Evolutionary conservation across 2,329 filamentous ascomycete species (phyloP).

Genomic region (Lecanosticta acicola): DNA sequence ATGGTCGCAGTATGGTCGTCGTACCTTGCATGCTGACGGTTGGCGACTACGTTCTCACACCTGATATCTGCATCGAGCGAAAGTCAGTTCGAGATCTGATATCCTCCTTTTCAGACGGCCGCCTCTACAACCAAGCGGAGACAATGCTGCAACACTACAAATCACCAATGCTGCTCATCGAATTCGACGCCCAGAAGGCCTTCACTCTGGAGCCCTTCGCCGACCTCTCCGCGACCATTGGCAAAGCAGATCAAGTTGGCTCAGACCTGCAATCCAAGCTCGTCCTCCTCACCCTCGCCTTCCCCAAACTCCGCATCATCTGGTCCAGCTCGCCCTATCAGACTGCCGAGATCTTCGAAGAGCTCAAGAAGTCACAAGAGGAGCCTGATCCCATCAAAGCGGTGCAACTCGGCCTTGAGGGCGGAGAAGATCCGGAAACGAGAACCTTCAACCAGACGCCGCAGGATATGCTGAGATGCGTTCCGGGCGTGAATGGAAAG

Average conservation of each 20-base stretch:
- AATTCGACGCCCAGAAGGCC: slow-evolving; percentile 95
- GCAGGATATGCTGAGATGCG: slow-evolving; percentile 80
- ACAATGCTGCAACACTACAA: slow-evolving; percentile 93
- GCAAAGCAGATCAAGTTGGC: slow-evolving; percentile 55
- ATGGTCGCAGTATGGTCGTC: slow-evolving; percentile 80
- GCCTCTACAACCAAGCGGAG: slow-evolving; percentile 86
- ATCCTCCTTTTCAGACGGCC: slow-evolving; percentile 83
- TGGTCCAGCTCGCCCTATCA: slow-evolving; percentile 93
- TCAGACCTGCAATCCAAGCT: slow-evolving; percentile 87
- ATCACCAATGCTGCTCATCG: slow-evolving; percentile 83
- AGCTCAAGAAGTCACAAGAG: slow-evolving; percentile 79
- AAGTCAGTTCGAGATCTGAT: slow-evolving; percentile 91
- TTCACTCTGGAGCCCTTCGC: slow-evolving; percentile 72
- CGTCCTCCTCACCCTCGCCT: slow-evolving; percentile 85
- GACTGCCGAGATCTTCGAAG: slow-evolving; percentile 93
- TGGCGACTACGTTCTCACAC: slow-evolving; percentile 90
- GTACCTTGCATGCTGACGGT: slow-evolving; percentile 95
- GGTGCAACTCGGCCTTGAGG: slow-evolving; percentile 72
- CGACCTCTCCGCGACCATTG: slow-evolving; percentile 54
- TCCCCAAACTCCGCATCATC: slow-evolving; percentile 82
- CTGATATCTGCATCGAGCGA: slow-evolving; percentile 85
- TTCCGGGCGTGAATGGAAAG: slow-evolving; percentile 79
- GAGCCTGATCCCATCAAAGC: slow-evolving; percentile 89
- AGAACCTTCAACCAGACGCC: slow-evolving; percentile 76
- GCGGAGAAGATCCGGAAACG: slow-evolving; percentile 48